Base-by-base conservation (phyloP, 805 yeast species). In the Ogataea salicorniae region DNA sequence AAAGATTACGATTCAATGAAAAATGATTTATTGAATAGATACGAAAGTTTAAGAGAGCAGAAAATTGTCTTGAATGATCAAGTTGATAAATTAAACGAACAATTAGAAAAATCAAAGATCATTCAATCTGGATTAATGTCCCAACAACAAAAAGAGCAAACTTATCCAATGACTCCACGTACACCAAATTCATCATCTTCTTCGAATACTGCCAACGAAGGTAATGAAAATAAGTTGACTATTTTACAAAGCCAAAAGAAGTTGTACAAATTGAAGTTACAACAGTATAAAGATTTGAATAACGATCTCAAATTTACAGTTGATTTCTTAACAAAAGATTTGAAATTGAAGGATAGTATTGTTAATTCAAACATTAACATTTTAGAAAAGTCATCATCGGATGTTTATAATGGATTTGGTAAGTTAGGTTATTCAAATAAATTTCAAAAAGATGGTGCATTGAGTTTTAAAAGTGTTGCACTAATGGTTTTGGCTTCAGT, bases 261-360 rank as follows among this genome's bases (percentile, higher is more conserved):
- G 34, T 69, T 74, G 46, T 75, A 72, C 59, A 72, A 66, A 53
- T 72, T 79, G 45, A 76, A 73, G 54, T 63, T 77, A 41, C 71
- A 71, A 41, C 80, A 79, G 47, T 59, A 72, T 45, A 65, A 69
- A 42, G 64, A 67, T 39, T 49, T 56, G 39, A 59, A 62, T 20
- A 57, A 63, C 9, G 75, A 71, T 51, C 60, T 71, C 48, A 64
- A 57, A 49, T 71, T 63, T 51, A 59, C 62, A 51, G 59, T 66
- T 44, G 53, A 60, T 7, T 70, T 66, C 48, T 57, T 68, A 55
- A 49, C 56, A 39, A 52, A 54, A 40, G 60, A 69, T 22, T 52
- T 68, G 31, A 57, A 57, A 34, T 53, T 56, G 9, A 62, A 55
- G 14, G 62, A 55, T 38, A 47, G 45, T n/a, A 50, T 56, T 29